These are phyloP conservation scores for Athelia sp. DNA, from an alignment of 1,284 basidiomycete species.

Conservation along the genomic window DNA sequence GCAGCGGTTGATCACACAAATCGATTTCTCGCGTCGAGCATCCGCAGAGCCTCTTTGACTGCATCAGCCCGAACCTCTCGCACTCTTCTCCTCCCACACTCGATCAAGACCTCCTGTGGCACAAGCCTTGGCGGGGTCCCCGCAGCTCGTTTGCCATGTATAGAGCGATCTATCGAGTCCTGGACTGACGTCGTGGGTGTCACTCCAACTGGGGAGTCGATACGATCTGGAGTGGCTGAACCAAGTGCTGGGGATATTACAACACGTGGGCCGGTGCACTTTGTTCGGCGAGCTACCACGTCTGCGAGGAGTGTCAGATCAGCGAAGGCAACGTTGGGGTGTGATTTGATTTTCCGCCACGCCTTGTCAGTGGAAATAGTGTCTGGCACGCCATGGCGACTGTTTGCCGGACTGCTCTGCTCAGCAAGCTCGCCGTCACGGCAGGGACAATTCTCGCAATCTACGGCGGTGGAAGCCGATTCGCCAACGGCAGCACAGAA, in stretches of 20 bases:
- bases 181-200: not conserved
- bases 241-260: conserved; percentile 58
- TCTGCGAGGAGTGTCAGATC: conserved; percentile 81
- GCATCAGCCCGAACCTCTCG: conserved; percentile 75
- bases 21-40: conserved; percentile 61
- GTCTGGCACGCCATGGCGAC: conserved; percentile 8
- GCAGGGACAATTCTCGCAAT: conserved; percentile 54
- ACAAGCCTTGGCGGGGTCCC: conserved; percentile 43
- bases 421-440: conserved; percentile 4
- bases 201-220: conserved; percentile 26
- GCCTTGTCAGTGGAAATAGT: conserved; percentile 80
- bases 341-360: conserved; percentile 83
- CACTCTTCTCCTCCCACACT: conserved; percentile 56
- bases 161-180: conserved; percentile 44
- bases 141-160: conserved; percentile 41
- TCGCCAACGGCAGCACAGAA: conserved; percentile 77
- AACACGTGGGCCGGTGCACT: conserved; percentile 70
- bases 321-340: conserved; percentile 82
- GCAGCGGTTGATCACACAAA: too few species aligned
- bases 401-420: conserved; percentile 2
- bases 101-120: conserved; percentile 53
- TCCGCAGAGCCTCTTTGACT: conserved; percentile 71
- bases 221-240: conserved; percentile 39
- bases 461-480: conserved; percentile 41
- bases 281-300: conserved; percentile 79